Evolutionary conservation across 768 basidiomycete species (phyloP).

Genomic region (Hypholoma sublateritium): DNA sequence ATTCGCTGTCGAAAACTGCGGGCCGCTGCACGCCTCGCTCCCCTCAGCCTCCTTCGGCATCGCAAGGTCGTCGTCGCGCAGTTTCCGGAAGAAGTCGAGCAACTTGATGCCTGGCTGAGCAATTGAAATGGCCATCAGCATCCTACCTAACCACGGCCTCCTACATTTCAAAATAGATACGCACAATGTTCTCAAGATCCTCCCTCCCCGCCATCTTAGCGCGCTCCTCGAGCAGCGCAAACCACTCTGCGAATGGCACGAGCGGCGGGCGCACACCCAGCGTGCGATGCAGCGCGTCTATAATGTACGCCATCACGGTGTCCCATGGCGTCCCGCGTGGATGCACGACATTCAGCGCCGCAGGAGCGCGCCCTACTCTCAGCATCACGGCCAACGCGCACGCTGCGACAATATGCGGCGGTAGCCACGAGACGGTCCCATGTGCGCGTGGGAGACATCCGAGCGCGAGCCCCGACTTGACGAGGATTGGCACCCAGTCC

Average conservation of each 20-base stretch:
- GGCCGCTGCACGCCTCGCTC: neutral
- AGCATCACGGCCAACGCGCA: constrained; percentile 26
- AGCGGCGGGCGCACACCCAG: neutral
- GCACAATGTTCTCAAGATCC: constrained; percentile 8
- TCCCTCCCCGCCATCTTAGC: neutral
- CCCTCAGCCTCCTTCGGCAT: neutral
- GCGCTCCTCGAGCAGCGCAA: constrained; percentile 2
- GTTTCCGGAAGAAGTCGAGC: constrained; percentile 21
- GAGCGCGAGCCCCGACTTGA: constrained; percentile 29
- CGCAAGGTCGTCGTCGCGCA: constrained; percentile 7
- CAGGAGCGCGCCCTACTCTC: constrained; percentile 6
- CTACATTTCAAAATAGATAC: neutral
- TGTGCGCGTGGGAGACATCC: constrained; percentile 21
- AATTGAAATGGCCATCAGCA: neutral
- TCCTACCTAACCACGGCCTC: too few species aligned
- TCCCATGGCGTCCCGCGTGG: constrained; percentile 27
- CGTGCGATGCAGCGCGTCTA: neutral
- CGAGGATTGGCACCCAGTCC: constrained; percentile 36
- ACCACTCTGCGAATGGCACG: constrained; percentile 11
- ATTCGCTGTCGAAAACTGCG: neutral
- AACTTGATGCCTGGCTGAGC: constrained; percentile 30
- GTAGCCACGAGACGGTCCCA: constrained; percentile 33
- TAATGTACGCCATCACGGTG: constrained; percentile 17
- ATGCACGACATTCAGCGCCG: constrained; percentile 30
- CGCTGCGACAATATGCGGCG: constrained; percentile 21